Evolutionary conservation across 169 alveolate species (phyloP).

Genomic region (Toxoplasma gondii): DNA sequence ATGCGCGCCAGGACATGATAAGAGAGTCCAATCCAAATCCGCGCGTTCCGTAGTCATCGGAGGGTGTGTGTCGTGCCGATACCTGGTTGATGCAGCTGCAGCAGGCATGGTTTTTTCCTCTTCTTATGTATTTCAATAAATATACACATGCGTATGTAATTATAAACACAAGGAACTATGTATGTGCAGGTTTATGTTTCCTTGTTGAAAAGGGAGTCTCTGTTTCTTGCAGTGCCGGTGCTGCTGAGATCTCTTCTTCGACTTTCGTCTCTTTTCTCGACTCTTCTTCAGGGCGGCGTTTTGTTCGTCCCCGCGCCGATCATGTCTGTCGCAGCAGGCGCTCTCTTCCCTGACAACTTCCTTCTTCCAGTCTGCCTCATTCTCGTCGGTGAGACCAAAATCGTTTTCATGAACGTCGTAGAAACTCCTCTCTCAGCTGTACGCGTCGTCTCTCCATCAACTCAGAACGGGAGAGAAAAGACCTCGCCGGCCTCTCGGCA

Average conservation of each 20-base stretch:
- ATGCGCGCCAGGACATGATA: too few species aligned
- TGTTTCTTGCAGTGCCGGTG: too few species aligned
- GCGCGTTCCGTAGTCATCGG: too few species aligned
- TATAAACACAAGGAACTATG: background rate
- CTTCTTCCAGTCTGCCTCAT: background rate
- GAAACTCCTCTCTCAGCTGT: background rate
- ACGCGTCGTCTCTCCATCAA: background rate
- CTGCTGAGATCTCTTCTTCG: too few species aligned
- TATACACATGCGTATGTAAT: background rate
- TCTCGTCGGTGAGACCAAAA: conserved; percentile 5
- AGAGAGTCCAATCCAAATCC: too few species aligned
- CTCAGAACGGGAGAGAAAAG: too few species aligned
- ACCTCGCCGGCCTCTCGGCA: background rate
- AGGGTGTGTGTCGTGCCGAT: too few species aligned
- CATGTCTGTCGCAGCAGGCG: conserved; percentile 34
- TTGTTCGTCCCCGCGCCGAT: conserved; percentile 4
- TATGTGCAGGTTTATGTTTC: too few species aligned
- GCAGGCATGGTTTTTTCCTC: background rate
- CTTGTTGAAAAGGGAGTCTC: too few species aligned
- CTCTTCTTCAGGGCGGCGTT: conserved; percentile 2
- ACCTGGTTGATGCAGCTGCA: too few species aligned
- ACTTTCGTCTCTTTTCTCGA: too few species aligned
- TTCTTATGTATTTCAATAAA: background rate
- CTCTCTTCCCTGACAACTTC: background rate
- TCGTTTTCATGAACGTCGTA: background rate